Evolutionary conservation across 495 filamentous ascomycete genomes (phyloP).

Genomic region (Daldinia decipiens): DNA sequence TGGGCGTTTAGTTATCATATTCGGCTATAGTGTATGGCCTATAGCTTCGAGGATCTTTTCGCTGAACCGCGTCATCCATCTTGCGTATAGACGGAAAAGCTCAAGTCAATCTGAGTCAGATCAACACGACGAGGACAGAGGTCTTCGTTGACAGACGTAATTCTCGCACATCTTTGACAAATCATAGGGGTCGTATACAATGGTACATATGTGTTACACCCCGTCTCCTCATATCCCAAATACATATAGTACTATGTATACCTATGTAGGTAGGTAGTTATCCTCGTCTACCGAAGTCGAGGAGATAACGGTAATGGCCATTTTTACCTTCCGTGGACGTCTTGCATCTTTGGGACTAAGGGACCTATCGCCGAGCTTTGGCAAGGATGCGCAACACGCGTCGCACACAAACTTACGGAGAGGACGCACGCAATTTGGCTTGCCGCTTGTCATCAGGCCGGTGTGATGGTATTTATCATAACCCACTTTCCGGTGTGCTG

Average conservation of each 20-base stretch:
- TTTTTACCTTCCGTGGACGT: slow-evolving; percentile 23
- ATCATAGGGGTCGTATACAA: slow-evolving; percentile 24
- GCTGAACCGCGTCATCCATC: slow-evolving; percentile 14
- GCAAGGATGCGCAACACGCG: slow-evolving; percentile 39
- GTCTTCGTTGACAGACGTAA: slow-evolving; percentile 19
- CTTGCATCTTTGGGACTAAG: slow-evolving; percentile 30
- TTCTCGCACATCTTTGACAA: slow-evolving; percentile 16
- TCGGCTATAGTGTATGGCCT: slow-evolving; percentile 8
- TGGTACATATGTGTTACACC: slow-evolving; percentile 11
- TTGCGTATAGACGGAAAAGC: slow-evolving; percentile 1
- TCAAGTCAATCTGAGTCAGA: slow-evolving; percentile 36
- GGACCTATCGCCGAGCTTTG: slow-evolving; percentile 34
- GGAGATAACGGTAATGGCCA: not conserved
- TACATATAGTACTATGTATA: slow-evolving; percentile 15
- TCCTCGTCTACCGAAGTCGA: slow-evolving; percentile 16
- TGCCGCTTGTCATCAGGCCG: slow-evolving; percentile 31
- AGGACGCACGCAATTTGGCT: slow-evolving; percentile 15
- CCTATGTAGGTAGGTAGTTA: too few relatives aligned
- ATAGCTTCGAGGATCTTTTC: not conserved
- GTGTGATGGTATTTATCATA: slow-evolving; percentile 38
- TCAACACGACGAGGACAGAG: slow-evolving; percentile 4
- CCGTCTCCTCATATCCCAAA: slow-evolving; percentile 21
- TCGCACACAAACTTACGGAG: slow-evolving; percentile 33
- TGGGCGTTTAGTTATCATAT: slow-evolving; percentile 5
- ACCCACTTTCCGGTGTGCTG: slow-evolving; percentile 39